A percentile compares a stretch with the other conserved stretches of the same genome.
Conservation (phyloP, 2,329 filamentous ascomycete species). For the Celoporthe dispersa region DNA sequence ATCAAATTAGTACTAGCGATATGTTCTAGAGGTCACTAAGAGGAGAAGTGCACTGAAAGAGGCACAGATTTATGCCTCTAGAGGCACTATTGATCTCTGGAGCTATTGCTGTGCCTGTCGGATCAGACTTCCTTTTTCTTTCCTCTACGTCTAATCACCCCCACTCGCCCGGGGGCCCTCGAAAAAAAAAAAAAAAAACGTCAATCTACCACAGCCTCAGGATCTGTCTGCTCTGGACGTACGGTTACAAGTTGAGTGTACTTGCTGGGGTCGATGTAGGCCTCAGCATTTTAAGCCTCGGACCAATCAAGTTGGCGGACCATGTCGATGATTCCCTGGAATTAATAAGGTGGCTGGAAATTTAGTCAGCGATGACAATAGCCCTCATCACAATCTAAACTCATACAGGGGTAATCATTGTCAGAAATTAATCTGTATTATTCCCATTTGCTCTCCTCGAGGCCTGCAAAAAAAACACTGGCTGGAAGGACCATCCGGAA, state of each 20-base stretch:
- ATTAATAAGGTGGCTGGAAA: background rate
- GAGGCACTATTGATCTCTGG: background rate
- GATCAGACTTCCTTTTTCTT: too few species aligned
- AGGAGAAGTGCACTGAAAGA: background rate
- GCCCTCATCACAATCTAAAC: background rate
- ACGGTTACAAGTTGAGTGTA: too few species aligned
- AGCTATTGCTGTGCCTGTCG: too few species aligned
- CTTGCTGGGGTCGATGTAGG: too few species aligned
- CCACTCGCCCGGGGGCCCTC: too few species aligned
- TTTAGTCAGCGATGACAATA: background rate
- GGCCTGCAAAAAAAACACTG: background rate
- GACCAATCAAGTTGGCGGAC: background rate
- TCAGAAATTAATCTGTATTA: background rate
- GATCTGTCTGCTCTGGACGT: too few species aligned
- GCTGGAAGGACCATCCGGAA: background rate
- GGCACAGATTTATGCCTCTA: background rate
- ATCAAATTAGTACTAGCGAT: too few species aligned
- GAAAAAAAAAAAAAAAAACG: too few species aligned
- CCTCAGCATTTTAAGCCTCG: background rate
- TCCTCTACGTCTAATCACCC: too few species aligned
- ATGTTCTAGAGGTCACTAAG: too few species aligned
- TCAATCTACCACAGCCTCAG: too few species aligned
- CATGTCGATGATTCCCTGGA: background rate
- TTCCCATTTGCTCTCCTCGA: background rate
- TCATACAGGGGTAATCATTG: background rate